A percentile compares a stretch with the other conserved stretches of the same genome.
Evolutionary conservation across 1,284 basidiomycete species (phyloP).

Genomic region (Tilletia walkeri): DNA sequence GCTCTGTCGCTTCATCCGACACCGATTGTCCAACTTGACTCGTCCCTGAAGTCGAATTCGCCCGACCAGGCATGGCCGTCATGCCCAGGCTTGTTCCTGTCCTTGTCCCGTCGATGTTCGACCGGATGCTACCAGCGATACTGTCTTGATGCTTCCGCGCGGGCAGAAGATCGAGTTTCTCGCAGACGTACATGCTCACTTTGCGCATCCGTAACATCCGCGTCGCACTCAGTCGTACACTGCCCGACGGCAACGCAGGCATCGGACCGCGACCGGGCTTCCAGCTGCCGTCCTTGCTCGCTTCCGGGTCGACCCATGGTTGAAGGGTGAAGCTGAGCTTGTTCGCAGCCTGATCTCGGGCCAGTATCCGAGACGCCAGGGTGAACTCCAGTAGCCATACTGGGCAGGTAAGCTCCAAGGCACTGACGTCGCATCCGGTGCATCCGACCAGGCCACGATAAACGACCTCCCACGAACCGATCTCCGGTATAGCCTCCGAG

Average conservation of each 20-base stretch:
- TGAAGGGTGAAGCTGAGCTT: conserved; percentile 74
- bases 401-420: conserved; percentile 76
- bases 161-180: conserved; percentile 70
- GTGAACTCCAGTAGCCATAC: conserved; percentile 86
- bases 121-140: conserved; percentile 33
- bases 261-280: conserved; percentile 17
- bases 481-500: conserved; percentile 71
- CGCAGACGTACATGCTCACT: conserved; percentile 78
- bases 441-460: conserved; percentile 70
- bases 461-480: conserved; percentile 72
- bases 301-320: conserved; percentile 61
- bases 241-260: conserved; percentile 60
- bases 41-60: background rate
- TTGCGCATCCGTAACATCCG: conserved; percentile 81
- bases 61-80: conserved; percentile 26
- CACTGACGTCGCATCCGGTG: conserved; percentile 65
- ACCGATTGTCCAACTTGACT: conserved; percentile 54
- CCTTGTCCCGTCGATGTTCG: background rate
- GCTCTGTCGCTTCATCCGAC: conserved; percentile 62
- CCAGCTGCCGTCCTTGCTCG: background rate
- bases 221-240: conserved; percentile 82
- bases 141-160: conserved; percentile 24
- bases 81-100: conserved; percentile 22
- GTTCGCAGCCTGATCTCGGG: conserved; percentile 25
- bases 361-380: conserved; percentile 58